Conservation (phyloP, 2,329 filamentous ascomycete genomes). For the Lecanicillium sp. region DNA sequence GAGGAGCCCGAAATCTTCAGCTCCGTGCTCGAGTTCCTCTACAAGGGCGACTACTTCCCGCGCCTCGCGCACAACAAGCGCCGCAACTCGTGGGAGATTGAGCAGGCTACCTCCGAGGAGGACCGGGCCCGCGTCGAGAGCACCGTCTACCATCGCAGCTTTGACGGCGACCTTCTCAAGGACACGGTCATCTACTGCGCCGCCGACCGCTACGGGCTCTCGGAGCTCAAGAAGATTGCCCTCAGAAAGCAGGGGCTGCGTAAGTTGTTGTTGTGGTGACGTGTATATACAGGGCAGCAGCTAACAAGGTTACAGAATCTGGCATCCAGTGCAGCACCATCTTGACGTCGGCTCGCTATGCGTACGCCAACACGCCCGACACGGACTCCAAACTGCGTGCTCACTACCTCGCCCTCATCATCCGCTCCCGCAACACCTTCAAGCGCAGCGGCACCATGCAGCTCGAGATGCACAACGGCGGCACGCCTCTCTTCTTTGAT, state of each 20-base stretch:
- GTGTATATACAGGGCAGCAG: background rate
- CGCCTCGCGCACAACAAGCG: conserved; percentile 77
- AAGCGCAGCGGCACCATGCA: conserved; percentile 95
- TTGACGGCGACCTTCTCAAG: conserved; percentile 67
- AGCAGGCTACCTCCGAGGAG: conserved; percentile 47
- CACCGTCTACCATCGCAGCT: conserved; percentile 61
- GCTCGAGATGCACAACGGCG: conserved; percentile 84
- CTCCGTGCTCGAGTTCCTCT: conserved; percentile 82
- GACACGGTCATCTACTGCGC: conserved; percentile 90
- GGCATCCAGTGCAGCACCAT: conserved; percentile 83
- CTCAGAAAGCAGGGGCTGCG: conserved; percentile 84
- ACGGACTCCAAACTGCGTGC: conserved; percentile 85
- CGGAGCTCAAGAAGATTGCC: conserved; percentile 77
- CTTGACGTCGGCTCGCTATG: conserved; percentile 78
- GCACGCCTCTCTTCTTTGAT: conserved; percentile 81
- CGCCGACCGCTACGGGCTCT: conserved; percentile 75
- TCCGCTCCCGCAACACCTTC: conserved; percentile 79
- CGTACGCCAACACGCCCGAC: conserved; percentile 83
- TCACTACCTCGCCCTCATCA: conserved; percentile 89
- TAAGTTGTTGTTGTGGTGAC: conserved; percentile 31
- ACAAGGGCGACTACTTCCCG: conserved; percentile 91
- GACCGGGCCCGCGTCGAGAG: conserved; percentile 47
- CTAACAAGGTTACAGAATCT: conserved; percentile 43
- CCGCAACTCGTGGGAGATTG: conserved; percentile 75
- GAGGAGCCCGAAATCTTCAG: conserved; percentile 90